Evolutionary conservation across 129 eudicot genomes (phyloP).

Genomic region (Centaurea solstitialis): DNA sequence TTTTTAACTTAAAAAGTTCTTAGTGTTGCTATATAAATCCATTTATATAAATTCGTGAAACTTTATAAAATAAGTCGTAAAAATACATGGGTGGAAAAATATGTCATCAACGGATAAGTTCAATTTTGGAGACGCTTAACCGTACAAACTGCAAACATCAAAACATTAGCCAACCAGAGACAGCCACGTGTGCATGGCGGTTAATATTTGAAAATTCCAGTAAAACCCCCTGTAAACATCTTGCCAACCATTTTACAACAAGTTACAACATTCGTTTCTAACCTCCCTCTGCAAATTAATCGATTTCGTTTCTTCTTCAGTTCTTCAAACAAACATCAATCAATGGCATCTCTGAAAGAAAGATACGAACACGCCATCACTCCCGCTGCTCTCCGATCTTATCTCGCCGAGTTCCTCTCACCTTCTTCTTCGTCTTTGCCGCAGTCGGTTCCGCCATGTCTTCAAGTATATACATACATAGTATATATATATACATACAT

Average conservation of each 20-base stretch:
- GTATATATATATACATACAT: no score
- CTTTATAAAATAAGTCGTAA: no score
- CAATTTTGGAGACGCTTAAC: background rate
- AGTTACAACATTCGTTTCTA: background rate
- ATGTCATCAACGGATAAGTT: background rate
- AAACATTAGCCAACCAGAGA: conserved; percentile 3
- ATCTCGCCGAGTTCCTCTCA: conserved; percentile 90
- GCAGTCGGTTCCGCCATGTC: conserved; percentile 82
- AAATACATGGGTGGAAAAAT: background rate
- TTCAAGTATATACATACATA: conserved; percentile 40
- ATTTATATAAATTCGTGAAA: no score
- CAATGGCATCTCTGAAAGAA: conserved; percentile 58
- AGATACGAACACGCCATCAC: conserved; percentile 62
- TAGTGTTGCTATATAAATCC: no score
- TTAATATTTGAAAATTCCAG: conserved; percentile 27
- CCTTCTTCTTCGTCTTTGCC: conserved; percentile 85
- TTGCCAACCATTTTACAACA: conserved; percentile 7
- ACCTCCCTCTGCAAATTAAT: background rate
- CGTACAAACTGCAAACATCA: conserved; percentile 5
- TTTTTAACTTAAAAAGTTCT: no score
- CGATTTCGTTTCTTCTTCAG: conserved; percentile 6
- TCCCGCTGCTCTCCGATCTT: conserved; percentile 64
- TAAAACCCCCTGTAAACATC: conserved; percentile 15
- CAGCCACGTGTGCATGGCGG: conserved; percentile 35
- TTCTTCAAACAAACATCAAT: conserved; percentile 9